Percentiles rank a stretch among this genome's conserved stretches.
Conservation (phyloP, 2,329 filamentous ascomycete species). For the Exserohilum turcica region DNA sequence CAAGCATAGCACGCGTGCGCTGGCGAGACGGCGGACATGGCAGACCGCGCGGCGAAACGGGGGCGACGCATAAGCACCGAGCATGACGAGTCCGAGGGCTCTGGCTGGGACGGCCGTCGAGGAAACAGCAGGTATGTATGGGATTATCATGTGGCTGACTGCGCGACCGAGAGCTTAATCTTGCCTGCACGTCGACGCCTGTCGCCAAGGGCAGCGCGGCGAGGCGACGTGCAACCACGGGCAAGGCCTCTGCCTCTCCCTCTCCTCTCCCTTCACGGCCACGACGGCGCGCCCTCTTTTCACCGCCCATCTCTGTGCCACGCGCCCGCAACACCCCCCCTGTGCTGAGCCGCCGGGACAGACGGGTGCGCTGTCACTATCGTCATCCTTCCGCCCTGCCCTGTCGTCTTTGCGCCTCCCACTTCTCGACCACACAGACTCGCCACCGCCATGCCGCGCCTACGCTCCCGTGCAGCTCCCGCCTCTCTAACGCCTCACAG, state of each 20-base stretch:
- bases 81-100: constrained; percentile 42
- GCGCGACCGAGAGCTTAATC: constrained; percentile 27
- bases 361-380: constrained; percentile 19
- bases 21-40: constrained; percentile 22
- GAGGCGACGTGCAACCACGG: constrained; percentile 28
- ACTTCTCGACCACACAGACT: constrained; percentile 8
- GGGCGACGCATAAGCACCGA: constrained; percentile 50
- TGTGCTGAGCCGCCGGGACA: constrained; percentile 16
- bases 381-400: constrained; percentile 13
- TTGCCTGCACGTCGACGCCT: no score
- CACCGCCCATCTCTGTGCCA: constrained; percentile 21
- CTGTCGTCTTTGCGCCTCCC: neutral
- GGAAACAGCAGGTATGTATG: constrained; percentile 40
- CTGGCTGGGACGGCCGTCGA: constrained; percentile 44
- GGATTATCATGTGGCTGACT: constrained; percentile 44
- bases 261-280: no score
- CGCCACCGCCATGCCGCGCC: constrained; percentile 38
- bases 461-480: constrained; percentile 45
- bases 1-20: neutral
- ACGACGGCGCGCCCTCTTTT: constrained; percentile 4
- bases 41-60: constrained; percentile 46
- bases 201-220: constrained; percentile 29
- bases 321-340: constrained; percentile 23
- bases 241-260: no score
- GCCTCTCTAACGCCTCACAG: constrained; percentile 40